A percentile compares a stretch with the other conserved stretches of the same genome.
phyloP scores from a whole-genome alignment of 2,329 filamentous ascomycete species.

The Hawksworthiomyces lignivorus region DNA sequence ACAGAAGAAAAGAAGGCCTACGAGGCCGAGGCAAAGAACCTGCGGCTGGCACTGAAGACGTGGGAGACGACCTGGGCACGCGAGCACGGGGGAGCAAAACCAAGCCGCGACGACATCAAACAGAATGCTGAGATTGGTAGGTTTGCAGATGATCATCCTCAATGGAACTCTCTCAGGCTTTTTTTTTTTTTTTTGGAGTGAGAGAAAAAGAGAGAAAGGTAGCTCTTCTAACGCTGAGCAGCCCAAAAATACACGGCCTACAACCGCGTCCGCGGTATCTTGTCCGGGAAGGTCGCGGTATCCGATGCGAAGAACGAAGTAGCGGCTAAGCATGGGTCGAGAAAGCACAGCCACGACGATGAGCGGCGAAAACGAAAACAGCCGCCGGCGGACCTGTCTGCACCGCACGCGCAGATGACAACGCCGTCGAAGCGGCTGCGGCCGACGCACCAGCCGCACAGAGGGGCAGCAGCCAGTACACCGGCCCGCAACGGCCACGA shows the following conservation, averaged over 20 bases:
- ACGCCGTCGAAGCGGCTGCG: slow-evolving; percentile 33
- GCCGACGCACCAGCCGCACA: background rate
- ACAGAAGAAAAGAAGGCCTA: slow-evolving; percentile 34
- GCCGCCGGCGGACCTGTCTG: slow-evolving; percentile 10
- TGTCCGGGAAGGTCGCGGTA: slow-evolving; percentile 43
- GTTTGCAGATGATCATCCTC: no score
- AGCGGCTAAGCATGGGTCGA: background rate
- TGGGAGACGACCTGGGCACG: slow-evolving; percentile 66
- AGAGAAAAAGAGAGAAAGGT: background rate
- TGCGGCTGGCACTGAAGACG: slow-evolving; percentile 63
- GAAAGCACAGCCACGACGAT: slow-evolving; percentile 27
- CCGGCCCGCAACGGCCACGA: slow-evolving; percentile 21
- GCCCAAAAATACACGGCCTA: slow-evolving; percentile 72
- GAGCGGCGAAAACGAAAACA: slow-evolving; percentile 32
- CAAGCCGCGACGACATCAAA: slow-evolving; percentile 69
- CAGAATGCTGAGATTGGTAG: slow-evolving; percentile 62
- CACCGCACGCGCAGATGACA: slow-evolving; percentile 22
- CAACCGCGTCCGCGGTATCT: slow-evolving; percentile 54
- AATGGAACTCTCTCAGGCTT: no score
- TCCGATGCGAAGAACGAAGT: slow-evolving; percentile 18
- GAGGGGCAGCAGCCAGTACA: background rate
- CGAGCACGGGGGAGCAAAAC: slow-evolving; percentile 58
- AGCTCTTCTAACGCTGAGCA: slow-evolving; percentile 22
- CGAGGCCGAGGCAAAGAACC: slow-evolving; percentile 41
- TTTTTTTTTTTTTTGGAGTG: no score